A percentile compares a stretch with the other conserved stretches of the same genome.
Evolutionary conservation across 305 asterid species (phyloP).

Genomic region (Petunia hybrid): DNA sequence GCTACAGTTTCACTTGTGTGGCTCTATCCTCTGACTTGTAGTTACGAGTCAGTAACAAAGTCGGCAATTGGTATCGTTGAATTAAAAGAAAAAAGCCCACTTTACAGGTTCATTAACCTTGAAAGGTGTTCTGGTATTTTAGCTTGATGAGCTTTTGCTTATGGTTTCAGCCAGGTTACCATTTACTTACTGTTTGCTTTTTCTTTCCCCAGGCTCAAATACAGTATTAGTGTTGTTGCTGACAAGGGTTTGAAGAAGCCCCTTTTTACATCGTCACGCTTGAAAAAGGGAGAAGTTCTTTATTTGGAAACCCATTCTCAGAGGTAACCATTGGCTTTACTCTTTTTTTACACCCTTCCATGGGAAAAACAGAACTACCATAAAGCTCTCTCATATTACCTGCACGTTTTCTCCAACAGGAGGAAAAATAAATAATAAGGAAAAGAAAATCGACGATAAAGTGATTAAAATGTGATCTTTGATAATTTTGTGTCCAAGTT

Average conservation of each 20-base stretch:
- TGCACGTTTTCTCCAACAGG: neutral
- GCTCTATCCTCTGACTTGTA: neutral
- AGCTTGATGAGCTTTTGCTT: constrained; percentile 6
- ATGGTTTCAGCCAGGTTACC: constrained; percentile 1
- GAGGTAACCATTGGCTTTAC: constrained; percentile 56
- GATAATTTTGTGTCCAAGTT: constrained; percentile 8
- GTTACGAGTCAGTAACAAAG: constrained; percentile 21
- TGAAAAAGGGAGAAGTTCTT: constrained; percentile 94
- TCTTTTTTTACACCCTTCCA: neutral
- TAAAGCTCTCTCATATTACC: neutral
- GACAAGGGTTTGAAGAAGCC: constrained; percentile 92
- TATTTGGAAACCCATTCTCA: constrained; percentile 81
- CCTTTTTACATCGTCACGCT: constrained; percentile 86
- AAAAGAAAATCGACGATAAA: neutral
- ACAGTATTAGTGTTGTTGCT: constrained; percentile 92
- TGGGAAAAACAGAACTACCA: neutral
- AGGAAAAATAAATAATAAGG: neutral
- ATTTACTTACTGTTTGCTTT: constrained; percentile 15
- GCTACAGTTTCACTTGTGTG: constrained; percentile 4
- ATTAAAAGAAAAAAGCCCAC: neutral
- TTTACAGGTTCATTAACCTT: neutral
- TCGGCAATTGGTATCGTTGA: constrained; percentile 1
- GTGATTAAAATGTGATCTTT: constrained; percentile 26
- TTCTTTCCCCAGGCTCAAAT: constrained; percentile 73
- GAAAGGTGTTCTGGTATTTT: constrained; percentile 19